A percentile compares a stretch with the other conserved stretches of the same genome.
These are phyloP conservation scores for Panicum hallii DNA, from an alignment of 202 grass and related monocot genomes.

Conservation along the genomic window DNA sequence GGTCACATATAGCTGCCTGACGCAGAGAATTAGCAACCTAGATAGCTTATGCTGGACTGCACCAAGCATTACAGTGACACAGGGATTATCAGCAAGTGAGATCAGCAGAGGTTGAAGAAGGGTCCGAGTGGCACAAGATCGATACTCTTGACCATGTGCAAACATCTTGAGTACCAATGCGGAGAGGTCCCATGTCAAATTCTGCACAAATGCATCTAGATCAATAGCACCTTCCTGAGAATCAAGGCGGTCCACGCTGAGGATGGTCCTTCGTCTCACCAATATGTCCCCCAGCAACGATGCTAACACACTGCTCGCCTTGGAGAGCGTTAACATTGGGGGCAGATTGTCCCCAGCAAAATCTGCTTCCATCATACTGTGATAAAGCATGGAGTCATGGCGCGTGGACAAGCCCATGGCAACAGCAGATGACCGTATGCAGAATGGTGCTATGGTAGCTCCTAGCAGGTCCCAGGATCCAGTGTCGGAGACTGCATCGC, in stretches of 20 bases:
- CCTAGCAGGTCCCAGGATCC: slow-evolving; percentile 67
- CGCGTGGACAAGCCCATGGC: slow-evolving; percentile 43
- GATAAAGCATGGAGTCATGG: slow-evolving; percentile 47
- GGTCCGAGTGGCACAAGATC: slow-evolving; percentile 54
- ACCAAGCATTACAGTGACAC: slow-evolving; percentile 38
- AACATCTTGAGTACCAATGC: slow-evolving; percentile 68
- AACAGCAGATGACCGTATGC: slow-evolving; percentile 60
- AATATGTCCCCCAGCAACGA: slow-evolving; percentile 52
- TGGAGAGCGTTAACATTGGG: slow-evolving; percentile 44
- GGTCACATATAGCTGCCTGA: slow-evolving; percentile 12
- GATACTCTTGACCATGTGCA: slow-evolving; percentile 60
- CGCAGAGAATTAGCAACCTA: slow-evolving; percentile 53
- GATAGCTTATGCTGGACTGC: slow-evolving; percentile 60
- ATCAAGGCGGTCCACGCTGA: slow-evolving; percentile 10
- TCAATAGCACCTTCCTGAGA: slow-evolving; percentile 11
- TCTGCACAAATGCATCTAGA: slow-evolving; percentile 55
- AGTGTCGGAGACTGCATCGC: slow-evolving; percentile 51
- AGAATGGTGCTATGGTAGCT: slow-evolving; percentile 69
- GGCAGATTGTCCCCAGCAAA: slow-evolving; percentile 16
- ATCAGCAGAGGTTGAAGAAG: slow-evolving; percentile 70
- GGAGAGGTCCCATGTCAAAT: slow-evolving; percentile 79
- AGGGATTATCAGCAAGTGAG: slow-evolving; percentile 59
- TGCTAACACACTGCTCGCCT: slow-evolving; percentile 51
- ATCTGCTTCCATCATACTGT: slow-evolving; percentile 7
- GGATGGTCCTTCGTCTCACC: slow-evolving; percentile 46